Conservation (phyloP, 2,329 filamentous ascomycete species). For the Anisogramma anomala region DNA sequence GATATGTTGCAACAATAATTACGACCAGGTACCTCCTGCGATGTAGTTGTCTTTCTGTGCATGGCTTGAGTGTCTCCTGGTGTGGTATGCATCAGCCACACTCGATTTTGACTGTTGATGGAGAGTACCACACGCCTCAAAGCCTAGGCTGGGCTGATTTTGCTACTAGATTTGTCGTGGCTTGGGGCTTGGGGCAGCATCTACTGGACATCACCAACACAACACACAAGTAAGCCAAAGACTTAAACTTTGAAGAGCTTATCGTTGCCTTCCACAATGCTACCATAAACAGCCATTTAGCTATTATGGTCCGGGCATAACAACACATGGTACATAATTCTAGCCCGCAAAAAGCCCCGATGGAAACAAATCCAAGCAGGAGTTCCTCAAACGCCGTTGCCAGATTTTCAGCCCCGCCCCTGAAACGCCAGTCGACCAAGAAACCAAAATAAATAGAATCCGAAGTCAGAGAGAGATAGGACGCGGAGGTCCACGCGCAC, state of each 20-base stretch:
- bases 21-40: neutral
- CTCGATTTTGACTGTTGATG: too few species aligned
- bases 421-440: conserved; percentile 11
- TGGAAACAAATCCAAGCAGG: too few species aligned
- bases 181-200: too few species aligned
- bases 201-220: too few species aligned
- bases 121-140: too few species aligned
- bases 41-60: neutral
- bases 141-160: too few species aligned
- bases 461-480: neutral
- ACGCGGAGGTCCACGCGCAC: neutral
- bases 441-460: neutral
- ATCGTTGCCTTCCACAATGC: neutral
- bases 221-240: too few species aligned
- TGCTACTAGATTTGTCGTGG: too few species aligned
- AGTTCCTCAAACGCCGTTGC: too few species aligned
- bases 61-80: too few species aligned
- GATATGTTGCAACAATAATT: neutral
- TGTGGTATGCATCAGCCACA: too few species aligned
- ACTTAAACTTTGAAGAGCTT: neutral
- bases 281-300: neutral
- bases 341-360: too few species aligned
- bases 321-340: neutral
- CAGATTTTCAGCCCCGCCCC: conserved; percentile 6
- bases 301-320: neutral